phyloP scores from a whole-genome alignment of 78 protist genomes.

The Pigoraptor vietnamica region DNA sequence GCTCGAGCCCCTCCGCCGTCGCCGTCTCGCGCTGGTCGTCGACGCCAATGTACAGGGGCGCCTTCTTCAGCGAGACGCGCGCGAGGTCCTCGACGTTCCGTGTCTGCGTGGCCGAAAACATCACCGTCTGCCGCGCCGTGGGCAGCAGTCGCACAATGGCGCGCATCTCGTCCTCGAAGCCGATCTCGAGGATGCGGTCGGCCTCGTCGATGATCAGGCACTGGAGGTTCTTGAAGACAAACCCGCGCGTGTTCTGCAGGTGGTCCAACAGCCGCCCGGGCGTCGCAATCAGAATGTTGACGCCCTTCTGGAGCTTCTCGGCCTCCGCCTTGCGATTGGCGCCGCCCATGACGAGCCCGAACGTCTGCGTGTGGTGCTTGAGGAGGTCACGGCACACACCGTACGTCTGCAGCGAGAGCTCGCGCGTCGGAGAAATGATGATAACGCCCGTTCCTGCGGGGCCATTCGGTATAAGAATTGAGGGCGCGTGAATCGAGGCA shows the following conservation, averaged over 20 bases:
- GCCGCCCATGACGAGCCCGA: slow-evolving; percentile 95
- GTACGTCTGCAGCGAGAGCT: slow-evolving; percentile 91
- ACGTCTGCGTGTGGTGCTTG: slow-evolving; percentile 77
- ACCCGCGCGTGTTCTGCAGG: slow-evolving; percentile 80
- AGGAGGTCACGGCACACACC: slow-evolving; percentile 70
- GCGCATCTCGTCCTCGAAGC: slow-evolving; percentile 95
- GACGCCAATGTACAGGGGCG: slow-evolving; percentile 81
- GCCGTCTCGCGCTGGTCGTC: slow-evolving; percentile 39
- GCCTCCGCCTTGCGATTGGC: slow-evolving; percentile 80
- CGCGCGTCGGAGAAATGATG: slow-evolving; percentile 86
- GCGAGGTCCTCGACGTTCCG: slow-evolving; percentile 87
- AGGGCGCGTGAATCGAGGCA: background rate
- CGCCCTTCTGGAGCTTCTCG: slow-evolving; percentile 87
- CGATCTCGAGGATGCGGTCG: slow-evolving; percentile 89
- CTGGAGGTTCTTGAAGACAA: slow-evolving; percentile 74
- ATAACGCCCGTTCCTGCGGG: slow-evolving; percentile 65
- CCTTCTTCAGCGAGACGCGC: slow-evolving; percentile 64
- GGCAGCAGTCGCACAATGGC: slow-evolving; percentile 89
- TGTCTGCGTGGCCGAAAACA: slow-evolving; percentile 98
- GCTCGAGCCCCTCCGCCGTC: slow-evolving; percentile 69
- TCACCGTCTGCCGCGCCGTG: slow-evolving; percentile 83
- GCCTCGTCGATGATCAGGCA: slow-evolving; percentile 97
- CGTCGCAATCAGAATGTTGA: slow-evolving; percentile 91
- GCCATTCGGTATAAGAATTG: background rate
- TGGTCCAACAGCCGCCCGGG: slow-evolving; percentile 99